Evolutionary conservation across 2,329 filamentous ascomycete genomes (phyloP).

Genomic region (Colletotrichum incanum): DNA sequence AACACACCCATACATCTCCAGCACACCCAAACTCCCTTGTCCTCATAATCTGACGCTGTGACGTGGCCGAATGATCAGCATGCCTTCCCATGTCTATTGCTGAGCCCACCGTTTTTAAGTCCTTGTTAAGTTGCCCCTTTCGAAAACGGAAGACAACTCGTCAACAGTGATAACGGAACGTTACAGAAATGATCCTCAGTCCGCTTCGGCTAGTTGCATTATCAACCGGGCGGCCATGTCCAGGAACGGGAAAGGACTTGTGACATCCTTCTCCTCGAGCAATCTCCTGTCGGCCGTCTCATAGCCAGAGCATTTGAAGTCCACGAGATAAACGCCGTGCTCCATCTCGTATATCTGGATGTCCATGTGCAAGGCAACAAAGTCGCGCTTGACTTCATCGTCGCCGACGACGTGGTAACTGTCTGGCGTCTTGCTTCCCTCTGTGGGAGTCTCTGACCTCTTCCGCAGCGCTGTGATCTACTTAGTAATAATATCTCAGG

Average conservation of each 20-base stretch:
- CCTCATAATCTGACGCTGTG: conserved; percentile 34
- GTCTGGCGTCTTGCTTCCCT: conserved; percentile 49
- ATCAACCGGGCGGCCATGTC: conserved; percentile 94
- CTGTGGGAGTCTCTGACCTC: conserved; percentile 47
- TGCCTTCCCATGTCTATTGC: conserved; percentile 27
- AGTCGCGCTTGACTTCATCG: conserved; percentile 68
- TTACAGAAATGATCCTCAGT: conserved; percentile 58
- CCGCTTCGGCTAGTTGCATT: conserved; percentile 90
- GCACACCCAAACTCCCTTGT: conserved; percentile 38
- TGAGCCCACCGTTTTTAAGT: conserved; percentile 35
- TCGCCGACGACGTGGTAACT: conserved; percentile 58
- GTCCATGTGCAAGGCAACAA: conserved; percentile 93
- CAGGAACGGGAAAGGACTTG: conserved; percentile 94
- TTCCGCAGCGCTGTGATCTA: conserved; percentile 58
- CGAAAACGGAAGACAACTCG: conserved; percentile 29
- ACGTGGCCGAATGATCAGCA: conserved; percentile 23
- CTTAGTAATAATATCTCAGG: conserved; percentile 49
- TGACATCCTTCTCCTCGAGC: conserved; percentile 93
- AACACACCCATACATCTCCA: conserved; percentile 22
- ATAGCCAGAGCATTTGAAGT: conserved; percentile 99
- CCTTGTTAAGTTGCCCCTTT: conserved; percentile 13
- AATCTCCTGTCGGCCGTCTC: conserved; percentile 83
- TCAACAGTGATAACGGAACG: conserved; percentile 15
- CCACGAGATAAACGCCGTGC: conserved; percentile 91
- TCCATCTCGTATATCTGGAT: conserved; percentile 98